Base-by-base conservation (phyloP, 805 yeast species). In the Lipomyces japonicus region DNA sequence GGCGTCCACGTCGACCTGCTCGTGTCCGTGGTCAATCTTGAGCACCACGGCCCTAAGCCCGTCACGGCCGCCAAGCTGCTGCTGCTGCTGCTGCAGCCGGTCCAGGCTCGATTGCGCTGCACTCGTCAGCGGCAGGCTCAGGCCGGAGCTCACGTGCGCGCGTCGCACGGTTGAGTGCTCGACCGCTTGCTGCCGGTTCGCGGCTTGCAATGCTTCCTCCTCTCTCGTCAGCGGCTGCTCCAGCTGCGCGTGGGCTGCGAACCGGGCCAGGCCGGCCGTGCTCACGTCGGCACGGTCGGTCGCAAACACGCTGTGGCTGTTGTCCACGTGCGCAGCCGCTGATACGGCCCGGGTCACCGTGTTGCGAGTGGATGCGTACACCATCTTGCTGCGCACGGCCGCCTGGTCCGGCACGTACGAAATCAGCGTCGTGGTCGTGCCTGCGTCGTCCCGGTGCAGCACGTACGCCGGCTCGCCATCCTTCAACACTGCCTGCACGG, bases 361-460 rank as follows among this genome's bases (percentile, higher is more conserved):
- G 65, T 80, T 84, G 54, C 87, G 87, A 9, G 95, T 82, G 2
- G 96, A 86, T 3, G 97, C 97, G 66, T 90, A 93, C 42, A 93
- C 73, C 97, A 93, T 93, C 66, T 91, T 93, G 49, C 77, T 75
- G 50, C 89, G 77, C 34, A 91, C 90, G 2, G 82, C 80, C 6
- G 96, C 86, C 44, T 68, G 67, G 65, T 91, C 97, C 0, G 98
- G 97, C 46, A 91, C 90, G 69, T 76, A 90, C 19, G 93, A 80
- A 40, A 89, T 76, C 61, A 91, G 89, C 2, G 79, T 75, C 53
- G 70, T 73, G n/a, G 62, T 63, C 0, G 58, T 61, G 5, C 53
- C 57, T 34, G 42, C 53, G 18, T 55, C 39, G 21, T 16, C 37
- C 9, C 49, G 71, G 34, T 79, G 65, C 18, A 81, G 64, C 19